These are phyloP conservation scores for Talaromyces atroroseus DNA, from an alignment of 2,329 filamentous ascomycete genomes.

Conservation along the genomic window DNA sequence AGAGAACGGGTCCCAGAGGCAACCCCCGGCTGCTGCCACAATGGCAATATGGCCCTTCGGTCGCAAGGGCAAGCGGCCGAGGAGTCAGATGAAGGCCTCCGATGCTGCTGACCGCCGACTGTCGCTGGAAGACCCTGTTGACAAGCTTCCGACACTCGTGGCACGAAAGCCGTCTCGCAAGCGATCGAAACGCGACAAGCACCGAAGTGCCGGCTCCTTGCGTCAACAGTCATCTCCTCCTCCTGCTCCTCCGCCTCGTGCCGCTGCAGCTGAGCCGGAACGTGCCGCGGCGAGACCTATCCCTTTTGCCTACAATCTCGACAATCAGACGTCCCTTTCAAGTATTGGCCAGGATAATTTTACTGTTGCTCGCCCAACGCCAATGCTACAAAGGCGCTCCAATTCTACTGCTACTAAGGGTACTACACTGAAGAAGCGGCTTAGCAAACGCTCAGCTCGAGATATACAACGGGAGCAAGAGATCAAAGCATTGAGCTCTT, in stretches of 20 bases:
- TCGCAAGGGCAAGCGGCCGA: conserved; percentile 64
- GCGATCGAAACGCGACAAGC: conserved; percentile 30
- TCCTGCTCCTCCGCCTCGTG: not conserved
- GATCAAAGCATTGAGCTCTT: conserved; percentile 75
- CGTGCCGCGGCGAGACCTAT: not conserved
- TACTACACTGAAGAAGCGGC: conserved; percentile 59
- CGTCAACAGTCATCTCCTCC: not conserved
- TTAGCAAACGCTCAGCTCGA: conserved; percentile 69
- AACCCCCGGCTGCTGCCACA: conserved; percentile 9
- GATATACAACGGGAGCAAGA: conserved; percentile 79
- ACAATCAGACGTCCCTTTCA: conserved; percentile 29
- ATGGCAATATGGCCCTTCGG: conserved; percentile 85
- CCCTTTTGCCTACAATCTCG: conserved; percentile 15
- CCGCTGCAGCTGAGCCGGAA: conserved; percentile 2
- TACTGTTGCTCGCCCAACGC: conserved; percentile 42
- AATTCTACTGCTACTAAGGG: conserved; percentile 47
- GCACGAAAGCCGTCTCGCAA: conserved; percentile 30
- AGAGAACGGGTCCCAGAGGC: not conserved
- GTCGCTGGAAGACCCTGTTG: not conserved
- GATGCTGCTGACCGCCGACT: conserved; percentile 9
- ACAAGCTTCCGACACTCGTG: conserved; percentile 17
- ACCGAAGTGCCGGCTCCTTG: conserved; percentile 10
- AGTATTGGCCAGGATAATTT: conserved; percentile 36
- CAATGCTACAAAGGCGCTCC: conserved; percentile 53
- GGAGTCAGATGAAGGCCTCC: conserved; percentile 52